These are phyloP conservation scores for Aspergillus transmontanensis DNA, from an alignment of 2,329 filamentous ascomycete species.

Conservation along the genomic window DNA sequence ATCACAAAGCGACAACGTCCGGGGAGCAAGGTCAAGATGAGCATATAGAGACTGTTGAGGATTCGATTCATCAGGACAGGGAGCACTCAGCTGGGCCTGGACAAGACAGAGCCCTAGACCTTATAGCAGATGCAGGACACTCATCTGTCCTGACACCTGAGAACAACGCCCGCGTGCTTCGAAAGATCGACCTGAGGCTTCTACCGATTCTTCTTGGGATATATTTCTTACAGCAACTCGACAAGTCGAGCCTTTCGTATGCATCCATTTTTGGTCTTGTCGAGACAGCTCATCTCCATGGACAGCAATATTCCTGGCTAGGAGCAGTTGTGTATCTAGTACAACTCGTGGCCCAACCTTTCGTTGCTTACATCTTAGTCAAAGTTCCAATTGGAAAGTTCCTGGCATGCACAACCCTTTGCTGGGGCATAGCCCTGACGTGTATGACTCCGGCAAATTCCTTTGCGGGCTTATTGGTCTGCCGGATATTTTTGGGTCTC, in stretches of 20 bases:
- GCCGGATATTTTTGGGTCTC: constrained; percentile 59
- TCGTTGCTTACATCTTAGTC: constrained; percentile 58
- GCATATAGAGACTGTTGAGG: constrained; percentile 30
- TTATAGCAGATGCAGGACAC: constrained; percentile 51
- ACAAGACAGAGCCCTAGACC: constrained; percentile 53
- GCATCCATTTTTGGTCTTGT: constrained; percentile 66
- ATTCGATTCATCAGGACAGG: constrained; percentile 4
- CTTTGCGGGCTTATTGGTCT: constrained; percentile 54
- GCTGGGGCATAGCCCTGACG: constrained; percentile 56
- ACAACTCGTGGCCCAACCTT: constrained; percentile 56
- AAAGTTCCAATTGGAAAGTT: constrained; percentile 65
- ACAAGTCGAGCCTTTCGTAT: constrained; percentile 64
- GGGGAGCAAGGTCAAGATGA: constrained; percentile 27
- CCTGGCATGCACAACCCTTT: constrained; percentile 53
- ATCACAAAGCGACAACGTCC: constrained; percentile 15
- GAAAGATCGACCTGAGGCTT: constrained; percentile 54
- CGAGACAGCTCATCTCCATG: constrained; percentile 58
- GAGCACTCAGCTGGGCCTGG: constrained; percentile 4
- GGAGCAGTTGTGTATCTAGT: constrained; percentile 58
- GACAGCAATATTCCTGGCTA: constrained; percentile 58
- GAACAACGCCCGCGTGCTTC: constrained; percentile 56
- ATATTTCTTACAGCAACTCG: constrained; percentile 65
- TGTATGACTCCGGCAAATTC: constrained; percentile 56
- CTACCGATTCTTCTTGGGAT: constrained; percentile 60
- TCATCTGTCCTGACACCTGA: constrained; percentile 53